Percentiles rank a stretch among this genome's conserved stretches.
Conservation (phyloP, 495 filamentous ascomycete species). For the Xylaria flabelliformis region DNA sequence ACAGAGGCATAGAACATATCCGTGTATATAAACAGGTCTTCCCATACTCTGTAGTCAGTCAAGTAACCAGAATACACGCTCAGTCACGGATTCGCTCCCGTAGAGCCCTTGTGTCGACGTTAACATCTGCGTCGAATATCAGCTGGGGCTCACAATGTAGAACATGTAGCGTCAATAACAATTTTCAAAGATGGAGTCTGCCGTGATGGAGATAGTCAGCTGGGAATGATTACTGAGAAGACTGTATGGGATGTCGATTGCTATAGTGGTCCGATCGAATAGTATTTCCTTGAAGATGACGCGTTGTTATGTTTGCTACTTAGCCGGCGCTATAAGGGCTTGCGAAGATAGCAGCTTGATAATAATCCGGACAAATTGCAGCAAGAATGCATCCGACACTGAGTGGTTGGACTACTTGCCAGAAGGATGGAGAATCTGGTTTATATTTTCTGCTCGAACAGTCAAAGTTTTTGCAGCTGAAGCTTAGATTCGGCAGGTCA, state of each 20-base stretch:
- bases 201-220: neutral
- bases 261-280: neutral
- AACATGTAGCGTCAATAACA: neutral
- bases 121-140: neutral
- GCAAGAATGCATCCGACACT: neutral
- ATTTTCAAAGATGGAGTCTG: neutral
- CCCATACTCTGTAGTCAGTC: neutral
- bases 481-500: neutral
- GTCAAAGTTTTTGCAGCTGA: neutral
- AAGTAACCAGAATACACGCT: neutral
- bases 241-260: neutral
- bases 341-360: neutral
- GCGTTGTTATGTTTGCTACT: neutral
- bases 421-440: slow-evolving; percentile 4
- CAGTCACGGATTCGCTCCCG: neutral
- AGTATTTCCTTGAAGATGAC: neutral
- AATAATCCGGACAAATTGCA: neutral
- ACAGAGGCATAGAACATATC: neutral
- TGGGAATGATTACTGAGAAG: neutral
- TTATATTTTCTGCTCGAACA: neutral
- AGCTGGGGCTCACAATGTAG: neutral
- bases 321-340: neutral
- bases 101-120: neutral
- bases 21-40: neutral
- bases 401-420: neutral